phyloP scores from a whole-genome alignment of 225 moss, liverwort and hornwort genomes.

The Straminergon stramineum region DNA sequence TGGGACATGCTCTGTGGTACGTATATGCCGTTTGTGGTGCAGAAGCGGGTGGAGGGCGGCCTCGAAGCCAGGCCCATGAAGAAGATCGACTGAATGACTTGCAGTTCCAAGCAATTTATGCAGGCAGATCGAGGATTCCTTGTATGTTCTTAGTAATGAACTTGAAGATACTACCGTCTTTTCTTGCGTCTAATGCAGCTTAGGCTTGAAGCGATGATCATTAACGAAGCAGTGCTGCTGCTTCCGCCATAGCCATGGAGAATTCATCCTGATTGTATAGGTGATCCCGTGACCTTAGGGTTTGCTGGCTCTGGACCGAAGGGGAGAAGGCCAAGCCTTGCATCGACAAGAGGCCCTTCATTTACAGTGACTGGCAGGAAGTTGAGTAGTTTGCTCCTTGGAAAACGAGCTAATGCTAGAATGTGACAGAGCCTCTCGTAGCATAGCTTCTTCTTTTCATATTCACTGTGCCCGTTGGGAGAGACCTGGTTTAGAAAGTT shows the following conservation, averaged over 20 bases:
- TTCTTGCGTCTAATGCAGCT: background rate
- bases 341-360: background rate
- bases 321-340: background rate
- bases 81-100: slow-evolving; percentile 21
- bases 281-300: background rate
- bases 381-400: background rate
- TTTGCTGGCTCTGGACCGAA: background rate
- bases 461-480: background rate
- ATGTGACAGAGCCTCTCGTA: background rate
- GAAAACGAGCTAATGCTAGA: background rate
- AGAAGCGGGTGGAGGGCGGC: slow-evolving; percentile 75
- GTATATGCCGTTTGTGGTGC: slow-evolving; percentile 70
- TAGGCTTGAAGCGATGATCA: background rate
- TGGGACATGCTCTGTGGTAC: slow-evolving; percentile 87
- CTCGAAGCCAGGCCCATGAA: slow-evolving; percentile 67
- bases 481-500: background rate
- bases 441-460: background rate
- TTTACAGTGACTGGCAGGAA: background rate
- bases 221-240: background rate
- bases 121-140: background rate
- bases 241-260: background rate
- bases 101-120: background rate
- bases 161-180: background rate
- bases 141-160: background rate
- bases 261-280: slow-evolving; percentile 6